Conservation (phyloP, 768 basidiomycete species). For the Stropharia rugosoannulata region DNA sequence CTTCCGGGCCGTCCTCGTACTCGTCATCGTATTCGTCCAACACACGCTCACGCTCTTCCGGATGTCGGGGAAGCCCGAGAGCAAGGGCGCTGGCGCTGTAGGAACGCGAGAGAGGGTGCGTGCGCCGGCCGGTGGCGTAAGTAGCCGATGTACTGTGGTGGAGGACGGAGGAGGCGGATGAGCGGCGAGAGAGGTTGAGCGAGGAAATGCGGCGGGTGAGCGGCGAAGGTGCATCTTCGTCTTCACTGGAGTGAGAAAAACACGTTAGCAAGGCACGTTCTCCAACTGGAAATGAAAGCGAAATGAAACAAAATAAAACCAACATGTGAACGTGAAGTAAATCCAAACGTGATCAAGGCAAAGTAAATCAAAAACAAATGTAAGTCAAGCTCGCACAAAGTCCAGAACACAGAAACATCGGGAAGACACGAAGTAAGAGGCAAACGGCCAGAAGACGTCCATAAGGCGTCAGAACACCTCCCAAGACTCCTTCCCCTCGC, state of each 20-base stretch:
- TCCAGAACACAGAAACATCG: too few relatives aligned
- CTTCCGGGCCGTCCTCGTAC: constrained; percentile 11
- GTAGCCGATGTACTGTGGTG: too few relatives aligned
- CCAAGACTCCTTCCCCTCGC: too few relatives aligned
- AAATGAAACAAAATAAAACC: not conserved
- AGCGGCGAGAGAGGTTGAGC: constrained; percentile 47
- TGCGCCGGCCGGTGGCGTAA: not conserved
- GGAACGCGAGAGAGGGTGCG: constrained; percentile 32
- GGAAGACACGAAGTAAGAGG: too few relatives aligned
- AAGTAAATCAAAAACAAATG: too few relatives aligned
- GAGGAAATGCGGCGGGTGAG: constrained; percentile 62
- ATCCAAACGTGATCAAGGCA: too few relatives aligned
- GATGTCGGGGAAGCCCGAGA: not conserved
- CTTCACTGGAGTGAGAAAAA: constrained; percentile 46
- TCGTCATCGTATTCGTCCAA: constrained; percentile 15
- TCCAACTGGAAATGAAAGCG: constrained; percentile 1
- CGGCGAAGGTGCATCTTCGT: constrained; percentile 70
- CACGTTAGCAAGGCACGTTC: not conserved
- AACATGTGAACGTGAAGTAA: not conserved
- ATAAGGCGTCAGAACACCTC: too few relatives aligned
- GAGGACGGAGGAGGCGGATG: constrained; percentile 43
- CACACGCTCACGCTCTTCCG: constrained; percentile 1
- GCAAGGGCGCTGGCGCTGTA: constrained; percentile 30
- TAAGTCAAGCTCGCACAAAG: too few relatives aligned
- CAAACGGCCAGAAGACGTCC: too few relatives aligned